phyloP scores from a whole-genome alignment of 2,329 filamentous ascomycete species.

The Eutypa lata region DNA sequence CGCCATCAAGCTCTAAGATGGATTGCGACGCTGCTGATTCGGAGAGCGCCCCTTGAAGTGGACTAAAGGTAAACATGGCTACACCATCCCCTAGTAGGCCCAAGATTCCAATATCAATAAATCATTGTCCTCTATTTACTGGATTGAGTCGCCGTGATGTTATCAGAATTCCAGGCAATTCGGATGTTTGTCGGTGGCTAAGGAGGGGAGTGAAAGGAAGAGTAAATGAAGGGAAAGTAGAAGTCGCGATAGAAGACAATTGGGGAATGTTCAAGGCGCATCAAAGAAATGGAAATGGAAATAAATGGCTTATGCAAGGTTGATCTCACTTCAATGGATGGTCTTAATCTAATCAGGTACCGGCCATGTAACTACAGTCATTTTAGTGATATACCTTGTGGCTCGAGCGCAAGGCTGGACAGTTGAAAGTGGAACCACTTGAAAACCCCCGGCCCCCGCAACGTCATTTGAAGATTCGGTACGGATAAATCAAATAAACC shows the following conservation, averaged over 20 bases:
- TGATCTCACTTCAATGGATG: background rate
- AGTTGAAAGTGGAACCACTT: too few relatives aligned
- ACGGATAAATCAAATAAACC: background rate
- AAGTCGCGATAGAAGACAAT: too few relatives aligned
- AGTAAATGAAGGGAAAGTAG: too few relatives aligned
- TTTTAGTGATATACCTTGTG: background rate
- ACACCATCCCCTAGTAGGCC: conserved; percentile 16
- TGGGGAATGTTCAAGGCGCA: too few relatives aligned
- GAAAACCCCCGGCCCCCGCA: too few relatives aligned
- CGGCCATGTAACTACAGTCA: background rate
- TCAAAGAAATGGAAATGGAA: too few relatives aligned
- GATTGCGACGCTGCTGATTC: conserved; percentile 87
- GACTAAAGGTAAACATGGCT: conserved; percentile 92
- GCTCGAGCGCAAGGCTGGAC: background rate
- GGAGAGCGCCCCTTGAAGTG: conserved; percentile 86
- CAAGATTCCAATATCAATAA: background rate
- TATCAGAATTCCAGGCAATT: background rate
- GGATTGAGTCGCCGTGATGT: background rate
- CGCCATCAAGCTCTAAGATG: conserved; percentile 93
- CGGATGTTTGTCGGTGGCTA: too few relatives aligned
- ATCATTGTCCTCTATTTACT: background rate
- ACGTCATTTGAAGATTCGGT: background rate
- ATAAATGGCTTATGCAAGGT: too few relatives aligned
- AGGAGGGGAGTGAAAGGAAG: too few relatives aligned
- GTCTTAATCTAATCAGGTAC: background rate